Conservation (phyloP, 73 alveolate species). For the Blepharisma japonicum region DNA sequence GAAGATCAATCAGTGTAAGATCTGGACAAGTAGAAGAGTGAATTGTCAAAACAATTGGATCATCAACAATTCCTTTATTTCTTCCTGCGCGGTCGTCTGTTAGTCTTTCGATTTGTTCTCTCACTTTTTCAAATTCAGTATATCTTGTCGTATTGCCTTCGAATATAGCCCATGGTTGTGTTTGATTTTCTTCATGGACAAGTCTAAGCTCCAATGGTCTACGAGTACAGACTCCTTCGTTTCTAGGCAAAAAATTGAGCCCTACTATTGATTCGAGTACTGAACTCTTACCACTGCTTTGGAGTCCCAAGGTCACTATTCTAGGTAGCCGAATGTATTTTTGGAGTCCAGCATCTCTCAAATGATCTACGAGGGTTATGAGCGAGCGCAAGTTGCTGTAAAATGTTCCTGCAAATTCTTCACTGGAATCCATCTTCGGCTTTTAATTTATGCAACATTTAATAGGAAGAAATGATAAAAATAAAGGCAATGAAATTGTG, state of each 20-base stretch:
- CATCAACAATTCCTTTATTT: conserved; percentile 87
- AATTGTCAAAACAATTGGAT: conserved; percentile 93
- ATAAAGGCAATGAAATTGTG: too few relatives aligned
- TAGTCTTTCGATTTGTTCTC: conserved; percentile 79
- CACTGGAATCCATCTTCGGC: too few relatives aligned
- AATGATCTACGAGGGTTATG: conserved; percentile 55
- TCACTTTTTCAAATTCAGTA: conserved; percentile 89
- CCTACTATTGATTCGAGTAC: conserved; percentile 81
- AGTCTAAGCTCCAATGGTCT: conserved; percentile 85
- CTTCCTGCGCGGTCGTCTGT: conserved; percentile 92
- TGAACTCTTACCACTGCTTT: conserved; percentile 81
- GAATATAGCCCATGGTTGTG: conserved; percentile 93
- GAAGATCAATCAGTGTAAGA: conserved; percentile 95
- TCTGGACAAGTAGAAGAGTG: conserved; percentile 98
- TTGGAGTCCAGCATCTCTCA: conserved; percentile 73
- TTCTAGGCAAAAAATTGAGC: conserved; percentile 87
- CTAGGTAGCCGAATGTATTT: conserved; percentile 72
- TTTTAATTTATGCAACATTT: too few relatives aligned
- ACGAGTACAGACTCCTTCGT: conserved; percentile 85
- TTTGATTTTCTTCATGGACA: conserved; percentile 56
- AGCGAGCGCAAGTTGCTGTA: conserved; percentile 37
- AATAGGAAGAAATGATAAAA: too few relatives aligned
- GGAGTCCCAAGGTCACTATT: conserved; percentile 73
- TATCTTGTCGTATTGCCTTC: conserved; percentile 78
- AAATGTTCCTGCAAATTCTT: too few relatives aligned